Conservation (phyloP, 129 eudicot genomes). For the Daucus carota region DH1_v3.0 NC_030381.2:53339001-53339500, state of each 20-base stretch:
- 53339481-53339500: background rate
- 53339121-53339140: constrained; percentile 12
- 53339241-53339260: constrained; percentile 6
- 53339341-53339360: background rate
- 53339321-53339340: background rate
- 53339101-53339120: background rate
- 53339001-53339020: constrained; percentile 18
- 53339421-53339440: background rate
- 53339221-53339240: constrained; percentile 9
- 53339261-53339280: background rate
- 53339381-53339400: background rate
- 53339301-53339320: background rate
- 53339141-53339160: constrained; percentile 39
- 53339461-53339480: background rate
- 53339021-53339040: constrained; percentile 30
- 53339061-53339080: constrained; percentile 7
- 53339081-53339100: constrained; percentile 22
- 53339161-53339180: constrained; percentile 22
- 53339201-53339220: constrained; percentile 39
- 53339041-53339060: constrained; percentile 28
- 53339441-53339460: background rate
- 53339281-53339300: background rate
- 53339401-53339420: background rate
- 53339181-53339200: constrained; percentile 47
- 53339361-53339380: background rate